Evolutionary conservation across 1,139 yeast genomes (phyloP).

Genomic region (Suhomyces kunorum): DNA sequence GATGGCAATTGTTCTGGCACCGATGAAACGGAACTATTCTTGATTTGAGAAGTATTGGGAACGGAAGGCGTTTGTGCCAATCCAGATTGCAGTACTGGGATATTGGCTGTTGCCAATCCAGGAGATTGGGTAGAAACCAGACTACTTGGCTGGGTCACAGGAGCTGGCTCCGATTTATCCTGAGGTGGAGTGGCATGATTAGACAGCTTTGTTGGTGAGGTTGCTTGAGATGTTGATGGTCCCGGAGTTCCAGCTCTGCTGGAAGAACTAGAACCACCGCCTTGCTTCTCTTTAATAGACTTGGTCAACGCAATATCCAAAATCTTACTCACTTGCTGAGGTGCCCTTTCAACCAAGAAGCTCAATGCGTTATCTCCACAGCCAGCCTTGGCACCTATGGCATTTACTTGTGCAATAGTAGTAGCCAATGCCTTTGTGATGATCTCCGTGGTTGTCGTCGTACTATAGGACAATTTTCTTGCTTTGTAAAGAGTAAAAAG

Average conservation of each 20-base stretch:
- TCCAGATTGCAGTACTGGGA: too few relatives aligned
- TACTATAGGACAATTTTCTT: conserved; percentile 62
- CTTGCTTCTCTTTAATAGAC: conserved; percentile 62
- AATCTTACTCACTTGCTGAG: conserved; percentile 81
- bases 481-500: conserved; percentile 68
- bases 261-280: conserved; percentile 24
- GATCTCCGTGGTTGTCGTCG: conserved; percentile 73
- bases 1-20: background rate
- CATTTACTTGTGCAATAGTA: conserved; percentile 86
- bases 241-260: conserved; percentile 35
- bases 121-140: too few relatives aligned
- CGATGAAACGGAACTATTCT: too few relatives aligned
- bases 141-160: too few relatives aligned
- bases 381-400: conserved; percentile 84
- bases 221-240: conserved; percentile 14
- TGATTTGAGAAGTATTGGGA: too few relatives aligned
- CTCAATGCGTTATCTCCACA: conserved; percentile 78
- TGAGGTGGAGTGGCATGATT: background rate
- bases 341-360: conserved; percentile 81
- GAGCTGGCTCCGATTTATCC: background rate
- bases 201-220: conserved; percentile 7
- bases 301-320: conserved; percentile 82
- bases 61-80: too few relatives aligned
- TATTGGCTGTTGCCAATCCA: too few relatives aligned
- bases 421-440: conserved; percentile 91